A percentile compares a stretch with the other conserved stretches of the same genome.
These are phyloP conservation scores for Aspergillus uvarum DNA, from an alignment of 2,329 filamentous ascomycete genomes.

Conservation along the genomic window DNA sequence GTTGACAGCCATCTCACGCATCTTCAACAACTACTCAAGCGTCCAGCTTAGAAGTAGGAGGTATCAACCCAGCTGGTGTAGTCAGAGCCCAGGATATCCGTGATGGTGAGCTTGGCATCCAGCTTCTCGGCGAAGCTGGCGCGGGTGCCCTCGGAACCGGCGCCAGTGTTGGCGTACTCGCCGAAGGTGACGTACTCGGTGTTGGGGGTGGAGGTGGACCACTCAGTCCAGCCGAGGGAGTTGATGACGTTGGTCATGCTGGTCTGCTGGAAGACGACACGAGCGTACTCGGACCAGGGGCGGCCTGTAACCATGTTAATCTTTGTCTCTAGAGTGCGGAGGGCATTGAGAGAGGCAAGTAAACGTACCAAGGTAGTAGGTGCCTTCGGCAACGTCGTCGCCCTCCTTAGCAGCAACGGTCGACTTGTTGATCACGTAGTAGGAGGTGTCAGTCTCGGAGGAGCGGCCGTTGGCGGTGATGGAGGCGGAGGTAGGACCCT, in stretches of 20 bases:
- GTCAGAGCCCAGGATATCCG: conserved; percentile 46
- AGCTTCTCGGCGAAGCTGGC: conserved; percentile 51
- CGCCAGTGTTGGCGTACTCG: conserved; percentile 61
- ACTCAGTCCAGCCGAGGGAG: conserved; percentile 57
- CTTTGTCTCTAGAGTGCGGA: neutral
- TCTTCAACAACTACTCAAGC: no score
- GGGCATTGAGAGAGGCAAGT: neutral
- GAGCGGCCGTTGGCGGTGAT: conserved; percentile 50
- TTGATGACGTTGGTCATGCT: conserved; percentile 52
- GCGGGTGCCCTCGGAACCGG: conserved; percentile 55
- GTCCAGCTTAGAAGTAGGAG: conserved; percentile 32
- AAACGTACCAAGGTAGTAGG: conserved; percentile 11
- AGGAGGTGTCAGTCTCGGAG: conserved; percentile 42
- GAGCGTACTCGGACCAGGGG: conserved; percentile 13
- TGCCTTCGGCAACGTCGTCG: conserved; percentile 8
- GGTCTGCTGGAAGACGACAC: conserved; percentile 12
- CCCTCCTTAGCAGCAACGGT: conserved; percentile 33
- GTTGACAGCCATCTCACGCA: neutral
- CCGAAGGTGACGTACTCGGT: conserved; percentile 56
- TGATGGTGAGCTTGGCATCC: conserved; percentile 43
- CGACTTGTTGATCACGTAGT: conserved; percentile 58
- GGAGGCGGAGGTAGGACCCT: conserved; percentile 37
- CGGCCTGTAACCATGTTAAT: neutral
- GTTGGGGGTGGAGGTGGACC: conserved; percentile 51
- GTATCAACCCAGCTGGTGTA: conserved; percentile 48